These are phyloP conservation scores for Gryganskiella cystojenkinii DNA, from an alignment of 192 early-diverging fungal genomes.

Conservation along the genomic window DNA sequence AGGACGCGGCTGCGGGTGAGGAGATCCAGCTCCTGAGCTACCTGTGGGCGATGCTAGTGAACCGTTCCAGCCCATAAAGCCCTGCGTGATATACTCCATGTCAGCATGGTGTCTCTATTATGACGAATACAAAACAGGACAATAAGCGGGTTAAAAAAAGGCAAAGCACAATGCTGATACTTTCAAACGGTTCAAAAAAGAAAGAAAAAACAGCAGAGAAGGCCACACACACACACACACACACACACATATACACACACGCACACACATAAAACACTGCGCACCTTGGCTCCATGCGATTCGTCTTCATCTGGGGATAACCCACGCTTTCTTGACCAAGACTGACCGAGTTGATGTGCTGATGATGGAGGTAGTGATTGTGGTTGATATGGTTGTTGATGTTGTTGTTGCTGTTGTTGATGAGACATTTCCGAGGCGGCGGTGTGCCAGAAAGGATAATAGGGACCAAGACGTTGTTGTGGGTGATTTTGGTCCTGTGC, in stretches of 20 bases:
- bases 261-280: neutral
- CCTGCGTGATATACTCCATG: neutral
- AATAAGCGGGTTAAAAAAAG: too few relatives aligned
- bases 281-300: neutral
- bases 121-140: neutral
- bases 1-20: neutral
- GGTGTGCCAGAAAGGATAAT: too few relatives aligned
- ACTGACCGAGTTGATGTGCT: neutral
- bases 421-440: too few relatives aligned
- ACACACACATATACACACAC: too few relatives aligned
- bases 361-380: neutral
- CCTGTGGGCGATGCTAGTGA: neutral
- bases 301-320: conserved; percentile 4
- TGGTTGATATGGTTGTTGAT: neutral
- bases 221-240: too few relatives aligned
- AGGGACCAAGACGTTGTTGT: neutral
- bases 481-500: neutral
- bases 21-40: neutral
- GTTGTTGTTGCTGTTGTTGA: too few relatives aligned
- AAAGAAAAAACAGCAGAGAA: too few relatives aligned
- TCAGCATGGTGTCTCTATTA: conserved; percentile 20
- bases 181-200: too few relatives aligned
- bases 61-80: conserved; percentile 11
- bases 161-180: too few relatives aligned
- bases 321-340: conserved; percentile 25